Base-by-base conservation (phyloP, 805 yeast genomes). In the Kazachstania kunashirensis region DNA sequence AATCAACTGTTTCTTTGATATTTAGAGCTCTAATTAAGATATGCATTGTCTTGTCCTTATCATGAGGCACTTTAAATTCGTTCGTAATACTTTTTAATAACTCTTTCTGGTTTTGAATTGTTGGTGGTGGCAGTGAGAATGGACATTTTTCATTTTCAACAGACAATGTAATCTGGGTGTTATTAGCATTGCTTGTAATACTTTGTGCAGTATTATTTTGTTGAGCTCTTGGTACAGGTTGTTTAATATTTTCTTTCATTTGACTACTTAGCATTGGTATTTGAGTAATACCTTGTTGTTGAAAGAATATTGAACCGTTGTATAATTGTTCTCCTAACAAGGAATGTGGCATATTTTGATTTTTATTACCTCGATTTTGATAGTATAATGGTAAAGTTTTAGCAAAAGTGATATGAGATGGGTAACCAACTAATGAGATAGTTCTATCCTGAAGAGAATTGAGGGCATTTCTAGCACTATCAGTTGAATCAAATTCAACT, bases 381-480 rank as follows among this genome's bases (percentile, higher is more conserved):
- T 48, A 44, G 36, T 51, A 53, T 44, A 46, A 49, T 21, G 61
- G 70, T 48, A 56, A 48, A 25, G 84, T 72, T 52, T 79, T 82
- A 4, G 96, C 96, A 68, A 84, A 92, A 0, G 92, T 82, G 26
- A 85, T 84, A 24, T 74, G 65, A 52, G 88, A 73, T 13, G 79
- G 74, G 19, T 72, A 67, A 3, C 94, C 95, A 2, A 88, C 82
- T 39, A 77, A 71, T 3, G 62, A 55, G 29, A 89, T 65, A 51
- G 88, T 96, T 46, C 78, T 76, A 45, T 84, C 94, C 50, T 82
- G 84, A 52, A 88, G 70, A 33, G 70, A 74, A n/a, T 84, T 82
- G 51, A 79, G 77, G 37, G 95, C 84, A 30, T 68, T 70, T 69
- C 84, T 76, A 8, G 98, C 94, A 23, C 74, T 63, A 35, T 84